phyloP scores from a whole-genome alignment of 805 yeast species.

The Kluyveromyces dobzhanskii region DNA sequence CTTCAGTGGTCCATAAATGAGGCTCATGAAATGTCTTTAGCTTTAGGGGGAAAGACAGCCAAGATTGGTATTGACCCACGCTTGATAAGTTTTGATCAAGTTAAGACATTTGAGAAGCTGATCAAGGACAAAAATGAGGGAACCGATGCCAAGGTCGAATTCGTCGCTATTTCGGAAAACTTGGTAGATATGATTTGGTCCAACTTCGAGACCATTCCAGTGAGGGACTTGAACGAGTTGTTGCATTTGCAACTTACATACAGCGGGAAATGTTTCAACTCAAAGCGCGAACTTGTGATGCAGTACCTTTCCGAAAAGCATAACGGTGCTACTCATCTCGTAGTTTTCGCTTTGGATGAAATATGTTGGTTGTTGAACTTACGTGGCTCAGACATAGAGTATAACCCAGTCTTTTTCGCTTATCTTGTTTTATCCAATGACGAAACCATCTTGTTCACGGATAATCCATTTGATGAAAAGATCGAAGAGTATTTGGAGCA shows the following conservation, averaged over 20 bases:
- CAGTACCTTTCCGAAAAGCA: slow-evolving; percentile 27
- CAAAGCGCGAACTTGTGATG: slow-evolving; percentile 47
- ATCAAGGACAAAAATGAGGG: slow-evolving; percentile 23
- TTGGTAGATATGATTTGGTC: slow-evolving; percentile 73
- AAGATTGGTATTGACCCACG: slow-evolving; percentile 81
- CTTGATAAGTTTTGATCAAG: slow-evolving; percentile 44
- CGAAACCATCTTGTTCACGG: slow-evolving; percentile 44
- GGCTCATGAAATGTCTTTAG: slow-evolving; percentile 36
- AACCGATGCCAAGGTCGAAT: slow-evolving; percentile 32
- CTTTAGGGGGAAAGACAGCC: slow-evolving; percentile 32
- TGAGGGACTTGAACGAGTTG: slow-evolving; percentile 43
- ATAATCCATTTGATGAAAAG: slow-evolving; percentile 34
- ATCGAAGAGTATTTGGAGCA: slow-evolving; percentile 34
- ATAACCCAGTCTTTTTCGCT: slow-evolving; percentile 79
- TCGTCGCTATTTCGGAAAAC: slow-evolving; percentile 50
- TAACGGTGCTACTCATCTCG: slow-evolving; percentile 34
- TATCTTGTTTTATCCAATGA: slow-evolving; percentile 40
- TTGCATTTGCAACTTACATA: slow-evolving; percentile 41
- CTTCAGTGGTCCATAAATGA: slow-evolving; percentile 62
- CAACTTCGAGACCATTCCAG: slow-evolving; percentile 55
- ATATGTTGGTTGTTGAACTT: slow-evolving; percentile 86
- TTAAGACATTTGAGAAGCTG: slow-evolving; percentile 21
- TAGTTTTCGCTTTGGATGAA: slow-evolving; percentile 75
- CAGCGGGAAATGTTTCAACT: slow-evolving; percentile 55
- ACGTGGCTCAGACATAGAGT: slow-evolving; percentile 76